Evolutionary conservation across 164 flowering plant species (phyloP).

Genomic region (Berberis thunbergii): DNA sequence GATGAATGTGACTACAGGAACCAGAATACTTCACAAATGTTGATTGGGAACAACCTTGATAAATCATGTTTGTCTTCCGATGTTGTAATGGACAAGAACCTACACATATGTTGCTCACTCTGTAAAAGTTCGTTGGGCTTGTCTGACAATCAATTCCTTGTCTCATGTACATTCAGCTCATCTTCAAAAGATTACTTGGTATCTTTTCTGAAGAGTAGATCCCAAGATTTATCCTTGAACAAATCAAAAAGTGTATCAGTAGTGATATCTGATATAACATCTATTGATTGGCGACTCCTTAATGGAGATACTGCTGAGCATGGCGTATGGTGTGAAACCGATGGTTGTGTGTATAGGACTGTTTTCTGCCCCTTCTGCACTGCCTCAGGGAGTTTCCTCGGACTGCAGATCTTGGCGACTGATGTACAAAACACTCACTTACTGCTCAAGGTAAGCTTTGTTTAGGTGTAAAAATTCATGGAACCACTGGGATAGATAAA

Average conservation of each 20-base stretch:
- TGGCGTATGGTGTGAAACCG: constrained; percentile 76
- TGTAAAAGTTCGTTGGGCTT: constrained; percentile 66
- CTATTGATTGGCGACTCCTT: constrained; percentile 38
- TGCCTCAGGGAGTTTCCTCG: constrained; percentile 38
- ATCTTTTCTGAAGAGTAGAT: constrained; percentile 29
- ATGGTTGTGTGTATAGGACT: constrained; percentile 72
- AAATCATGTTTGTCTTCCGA: constrained; percentile 14
- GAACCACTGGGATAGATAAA: not conserved
- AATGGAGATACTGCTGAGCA: constrained; percentile 20
- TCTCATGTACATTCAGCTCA: constrained; percentile 39
- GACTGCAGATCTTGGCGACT: constrained; percentile 66
- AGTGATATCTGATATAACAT: constrained; percentile 41
- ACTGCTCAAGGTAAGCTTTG: constrained; percentile 52
- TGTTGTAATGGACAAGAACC: constrained; percentile 27
- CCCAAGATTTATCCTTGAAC: constrained; percentile 10
- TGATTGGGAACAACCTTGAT: constrained; percentile 4
- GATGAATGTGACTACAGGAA: constrained; percentile 12
- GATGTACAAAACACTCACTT: constrained; percentile 55
- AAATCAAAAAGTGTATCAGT: constrained; percentile 26
- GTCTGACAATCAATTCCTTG: constrained; percentile 43
- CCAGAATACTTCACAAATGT: constrained; percentile 11
- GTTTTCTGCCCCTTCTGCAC: constrained; percentile 73
- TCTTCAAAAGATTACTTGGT: constrained; percentile 48
- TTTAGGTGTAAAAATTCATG: not conserved
- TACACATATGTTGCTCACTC: constrained; percentile 49